Conservation (phyloP, 2,329 filamentous ascomycete genomes). For the Aspergillus intermedius region DNA sequence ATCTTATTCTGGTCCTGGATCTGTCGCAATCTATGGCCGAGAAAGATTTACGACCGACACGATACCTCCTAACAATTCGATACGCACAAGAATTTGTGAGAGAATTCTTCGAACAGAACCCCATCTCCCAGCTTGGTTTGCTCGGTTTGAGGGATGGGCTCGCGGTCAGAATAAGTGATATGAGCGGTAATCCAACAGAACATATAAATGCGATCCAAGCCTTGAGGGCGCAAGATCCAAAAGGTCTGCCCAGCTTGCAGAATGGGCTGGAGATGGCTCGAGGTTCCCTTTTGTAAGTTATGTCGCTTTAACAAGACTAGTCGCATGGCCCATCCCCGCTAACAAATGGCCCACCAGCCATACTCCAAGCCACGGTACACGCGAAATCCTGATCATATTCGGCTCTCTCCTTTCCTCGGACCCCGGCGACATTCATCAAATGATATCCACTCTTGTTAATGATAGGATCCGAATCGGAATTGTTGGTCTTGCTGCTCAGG, state of each 20-base stretch:
- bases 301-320: neutral
- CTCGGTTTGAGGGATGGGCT: slow-evolving; percentile 91
- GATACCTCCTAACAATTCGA: slow-evolving; percentile 73
- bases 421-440: slow-evolving; percentile 91
- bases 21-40: slow-evolving; percentile 90
- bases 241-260: slow-evolving; percentile 75
- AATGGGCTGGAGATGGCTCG: slow-evolving; percentile 95
- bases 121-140: slow-evolving; percentile 89
- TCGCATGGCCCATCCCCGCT: neutral
- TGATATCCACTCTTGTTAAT: slow-evolving; percentile 67
- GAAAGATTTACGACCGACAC: slow-evolving; percentile 85
- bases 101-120: slow-evolving; percentile 97
- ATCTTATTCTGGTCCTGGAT: slow-evolving; percentile 84
- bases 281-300: slow-evolving; percentile 70
- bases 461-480: slow-evolving; percentile 84
- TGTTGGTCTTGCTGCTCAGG: slow-evolving; percentile 82
- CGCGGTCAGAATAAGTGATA: slow-evolving; percentile 75
- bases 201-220: slow-evolving; percentile 71
- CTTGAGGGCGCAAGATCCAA: slow-evolving; percentile 60
- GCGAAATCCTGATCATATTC: slow-evolving; percentile 87
- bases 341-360: slow-evolving; percentile 49
- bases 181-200: slow-evolving; percentile 84
- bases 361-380: slow-evolving; percentile 84
- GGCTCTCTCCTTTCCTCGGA: slow-evolving; percentile 86
- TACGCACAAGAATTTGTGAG: slow-evolving; percentile 82